Conservation (phyloP, 176 grass and related monocot species). For the Cocos nucifera region DNA sequence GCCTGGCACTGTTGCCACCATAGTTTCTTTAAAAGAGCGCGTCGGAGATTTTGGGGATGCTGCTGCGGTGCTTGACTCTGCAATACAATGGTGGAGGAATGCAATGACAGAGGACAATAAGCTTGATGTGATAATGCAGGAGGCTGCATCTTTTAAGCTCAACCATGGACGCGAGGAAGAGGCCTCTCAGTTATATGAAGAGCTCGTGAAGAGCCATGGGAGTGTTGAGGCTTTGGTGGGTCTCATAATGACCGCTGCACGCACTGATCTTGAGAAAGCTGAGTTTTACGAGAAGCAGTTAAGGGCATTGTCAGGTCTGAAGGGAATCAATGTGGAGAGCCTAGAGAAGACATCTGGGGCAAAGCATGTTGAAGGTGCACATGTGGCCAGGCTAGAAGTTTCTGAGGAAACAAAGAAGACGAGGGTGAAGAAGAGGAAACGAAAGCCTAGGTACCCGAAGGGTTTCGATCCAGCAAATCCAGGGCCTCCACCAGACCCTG, state of each 20-base stretch:
- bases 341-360: conserved; percentile 80
- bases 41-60: conserved; percentile 49
- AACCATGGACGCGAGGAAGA: conserved; percentile 63
- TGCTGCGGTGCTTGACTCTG: conserved; percentile 48
- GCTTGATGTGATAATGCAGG: conserved; percentile 57
- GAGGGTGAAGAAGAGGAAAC: conserved; percentile 82
- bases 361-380: conserved; percentile 51
- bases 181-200: conserved; percentile 64
- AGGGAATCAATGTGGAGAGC: conserved; percentile 58
- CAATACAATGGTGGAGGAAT: conserved; percentile 86
- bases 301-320: conserved; percentile 65
- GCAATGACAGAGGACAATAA: conserved; percentile 72
- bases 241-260: conserved; percentile 62
- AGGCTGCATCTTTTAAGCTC: conserved; percentile 84
- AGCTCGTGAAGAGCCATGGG: conserved; percentile 68
- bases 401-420: conserved; percentile 59
- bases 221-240: conserved; percentile 68
- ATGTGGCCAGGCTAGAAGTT: conserved; percentile 38
- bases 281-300: conserved; percentile 82
- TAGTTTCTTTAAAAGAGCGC: conserved; percentile 54
- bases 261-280: conserved; percentile 64
- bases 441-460: conserved; percentile 81
- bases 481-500: conserved; percentile 75
- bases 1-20: conserved; percentile 68
- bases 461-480: conserved; percentile 76